Conservation (phyloP, 1,284 basidiomycete genomes). For the Trametes polyzona region DNA sequence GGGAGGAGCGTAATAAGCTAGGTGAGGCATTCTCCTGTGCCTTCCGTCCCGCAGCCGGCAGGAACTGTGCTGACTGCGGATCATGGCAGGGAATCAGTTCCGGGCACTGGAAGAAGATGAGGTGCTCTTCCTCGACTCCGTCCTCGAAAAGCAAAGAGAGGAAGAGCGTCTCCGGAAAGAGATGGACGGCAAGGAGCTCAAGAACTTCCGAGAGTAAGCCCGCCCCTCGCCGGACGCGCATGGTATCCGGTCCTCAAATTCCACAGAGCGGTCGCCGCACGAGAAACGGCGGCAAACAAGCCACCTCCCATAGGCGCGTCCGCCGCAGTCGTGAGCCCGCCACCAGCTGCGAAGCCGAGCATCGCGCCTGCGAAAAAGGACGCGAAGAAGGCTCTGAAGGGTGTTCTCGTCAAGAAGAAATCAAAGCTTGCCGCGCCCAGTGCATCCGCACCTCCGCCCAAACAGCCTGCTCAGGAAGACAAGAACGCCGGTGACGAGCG, state of each 20-base stretch:
- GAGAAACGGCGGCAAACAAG: slow-evolving; percentile 57
- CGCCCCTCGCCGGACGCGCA: slow-evolving; percentile 6
- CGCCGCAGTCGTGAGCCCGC: slow-evolving; percentile 9
- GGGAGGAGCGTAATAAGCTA: slow-evolving; percentile 92
- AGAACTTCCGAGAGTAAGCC: slow-evolving; percentile 76
- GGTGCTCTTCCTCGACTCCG: slow-evolving; percentile 84
- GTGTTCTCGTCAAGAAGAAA: slow-evolving; percentile 80
- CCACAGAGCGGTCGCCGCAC: slow-evolving; percentile 73
- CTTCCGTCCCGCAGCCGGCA: slow-evolving; percentile 1
- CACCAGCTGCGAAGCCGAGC: slow-evolving; percentile 36
- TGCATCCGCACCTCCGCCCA: slow-evolving; percentile 17
- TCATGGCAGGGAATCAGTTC: slow-evolving; percentile 79
- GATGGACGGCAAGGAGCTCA: slow-evolving; percentile 81
- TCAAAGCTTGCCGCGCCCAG: slow-evolving; percentile 41
- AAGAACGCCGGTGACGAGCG: slow-evolving; percentile 16
- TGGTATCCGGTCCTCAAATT: not conserved
- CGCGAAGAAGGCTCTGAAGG: slow-evolving; percentile 66
- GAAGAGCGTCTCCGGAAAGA: slow-evolving; percentile 76
- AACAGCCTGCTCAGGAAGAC: slow-evolving; percentile 3
- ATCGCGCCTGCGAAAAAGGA: slow-evolving; percentile 52
- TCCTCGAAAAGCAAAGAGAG: slow-evolving; percentile 74
- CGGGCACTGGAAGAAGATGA: slow-evolving; percentile 91
- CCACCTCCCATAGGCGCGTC: slow-evolving; percentile 34
- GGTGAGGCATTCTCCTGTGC: slow-evolving; percentile 33
- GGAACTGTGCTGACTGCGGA: slow-evolving; percentile 11